Base-by-base conservation (phyloP, 345 rosid genomes). In the Sapria himalayana region DNA sequence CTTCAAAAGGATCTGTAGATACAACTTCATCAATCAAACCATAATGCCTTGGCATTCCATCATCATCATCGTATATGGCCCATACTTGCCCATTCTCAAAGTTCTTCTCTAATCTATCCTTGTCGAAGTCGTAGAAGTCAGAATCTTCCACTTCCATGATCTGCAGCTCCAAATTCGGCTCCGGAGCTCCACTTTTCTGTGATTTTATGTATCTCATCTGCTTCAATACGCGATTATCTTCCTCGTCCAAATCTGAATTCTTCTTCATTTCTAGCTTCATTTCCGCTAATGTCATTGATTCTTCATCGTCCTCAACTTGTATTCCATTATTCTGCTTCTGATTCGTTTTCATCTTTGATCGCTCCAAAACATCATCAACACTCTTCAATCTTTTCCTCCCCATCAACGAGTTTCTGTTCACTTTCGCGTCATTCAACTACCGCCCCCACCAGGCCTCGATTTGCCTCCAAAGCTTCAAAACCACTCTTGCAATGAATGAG, bases 41-140 rank as follows among this genome's bases (percentile, higher is more conserved):
- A 61, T 86, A 86, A 52, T 50, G 63, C 62, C 86, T 67, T 9
- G 92, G 96, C 73, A 74, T 58, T 42, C 72, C 63, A 37, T 74
- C 73, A 25, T 56, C 67, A 47, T 66, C 66, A 33, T 69, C 65
- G 11, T 81, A 78, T 25, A 66, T 40, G 15, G 89, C 89, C 94
- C 92, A 81, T 24, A 86, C 64, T 56, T 81, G 94, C 51, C 94
- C 89, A 61, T 71, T 78, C 66, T 68, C 76, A 40, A 77, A 74
- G 35, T 60, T 68, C 54, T 61, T 73, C 44, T 68, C 85, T 11
- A 24, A 43, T 61, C 78, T 67, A 48, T 73, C 92, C 35, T 55
- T 73, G 33, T 56, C 68, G 25, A 85, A 85, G 55, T 78, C 68
- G 46, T 65, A 64, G 44, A 78, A 59, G 41, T 71, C 69, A 0